Evolutionary conservation across 495 filamentous ascomycete species (phyloP), one percentile per base, ranked within the genome.

Genomic region (Neurospora sp.): DNA sequence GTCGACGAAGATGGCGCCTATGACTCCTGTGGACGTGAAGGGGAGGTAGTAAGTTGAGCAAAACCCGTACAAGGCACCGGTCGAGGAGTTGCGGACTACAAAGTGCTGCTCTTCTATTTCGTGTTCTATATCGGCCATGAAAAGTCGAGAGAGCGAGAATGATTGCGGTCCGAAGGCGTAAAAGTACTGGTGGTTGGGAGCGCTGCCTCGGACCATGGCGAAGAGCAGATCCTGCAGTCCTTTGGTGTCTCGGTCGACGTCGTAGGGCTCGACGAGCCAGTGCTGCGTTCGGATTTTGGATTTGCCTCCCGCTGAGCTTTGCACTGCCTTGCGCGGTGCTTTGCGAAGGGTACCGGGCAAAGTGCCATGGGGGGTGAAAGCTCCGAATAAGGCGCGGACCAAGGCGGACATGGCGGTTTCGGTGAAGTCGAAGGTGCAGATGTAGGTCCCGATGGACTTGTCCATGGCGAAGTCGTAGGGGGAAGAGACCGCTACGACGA

Each of bases 401-500:
- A 97, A 83, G 3, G 93, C 92, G 71, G 90, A 88, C 84, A 97
- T 88, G 31, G 94, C 93, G 0, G 92, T 94, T 76, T 97, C 94
- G 5, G 94, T 97, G 78, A 96, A 96, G 83, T 97, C 94, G 77
- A 94, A 97, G 0, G 94, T 97, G 82, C 94, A 97, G 69, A 97
- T 86, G 78, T 96, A 97, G 5, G 94, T 96, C 10, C 91, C 91
- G 38, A 97, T 92, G 4, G 90, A 87, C 71, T 90, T 88, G 74
- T 97, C 94, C 89, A 92, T 94, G n/a, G 93, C 94, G 81, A 97
- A 97, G 80, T 97, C 94, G 80, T 96, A 97, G 1, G 94, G 94
- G 9, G 93, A 96, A 81, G 93, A 96, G 71, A 94, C 93, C 4
- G 93, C 90, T n/a, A 97, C 90, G 39, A 96, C 94, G 48, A 96